Percentiles rank a stretch among this genome's conserved stretches.
These are phyloP conservation scores for Rhizopus stolonifer DNA, from an alignment of 371 early-diverging fungal species.

Conservation along the genomic window DNA sequence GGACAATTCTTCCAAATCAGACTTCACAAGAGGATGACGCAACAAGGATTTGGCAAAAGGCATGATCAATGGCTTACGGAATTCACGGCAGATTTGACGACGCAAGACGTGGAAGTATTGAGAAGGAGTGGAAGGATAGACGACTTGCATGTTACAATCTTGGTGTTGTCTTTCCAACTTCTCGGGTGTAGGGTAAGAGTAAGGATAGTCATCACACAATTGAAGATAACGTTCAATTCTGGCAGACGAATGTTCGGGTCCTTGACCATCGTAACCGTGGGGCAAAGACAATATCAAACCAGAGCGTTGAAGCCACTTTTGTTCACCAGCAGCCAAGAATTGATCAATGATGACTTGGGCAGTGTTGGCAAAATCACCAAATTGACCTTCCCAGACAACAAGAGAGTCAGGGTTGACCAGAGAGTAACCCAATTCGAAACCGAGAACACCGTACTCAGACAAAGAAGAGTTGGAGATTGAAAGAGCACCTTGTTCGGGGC, in stretches of 20 bases:
- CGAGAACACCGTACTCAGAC: constrained; percentile 95
- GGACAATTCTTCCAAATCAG: constrained; percentile 79
- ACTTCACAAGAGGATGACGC: constrained; percentile 91
- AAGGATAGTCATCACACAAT: constrained; percentile 93
- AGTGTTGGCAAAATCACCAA: constrained; percentile 96
- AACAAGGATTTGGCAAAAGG: constrained; percentile 92
- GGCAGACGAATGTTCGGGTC: constrained; percentile 95
- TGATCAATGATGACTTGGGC: constrained; percentile 97
- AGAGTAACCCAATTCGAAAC: constrained; percentile 96
- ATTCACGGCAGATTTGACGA: constrained; percentile 94
- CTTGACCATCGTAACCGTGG: constrained; percentile 98
- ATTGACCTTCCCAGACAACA: constrained; percentile 97
- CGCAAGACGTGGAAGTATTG: constrained; percentile 96
- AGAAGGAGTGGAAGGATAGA: constrained; percentile 92
- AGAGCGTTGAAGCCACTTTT: constrained; percentile 95
- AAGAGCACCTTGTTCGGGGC: constrained; percentile 80
- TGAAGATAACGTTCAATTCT: constrained; percentile 95
- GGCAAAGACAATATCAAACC: constrained; percentile 92
- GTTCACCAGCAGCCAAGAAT: constrained; percentile 93
- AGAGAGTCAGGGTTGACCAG: constrained; percentile 91
- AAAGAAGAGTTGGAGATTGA: constrained; percentile 93
- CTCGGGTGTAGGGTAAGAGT: constrained; percentile 77
- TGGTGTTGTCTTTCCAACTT: constrained; percentile 88
- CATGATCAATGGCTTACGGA: constrained; percentile 91
- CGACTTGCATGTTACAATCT: constrained; percentile 97